These are phyloP conservation scores for Rutidosis leptorrhynchoides DNA, from an alignment of 129 eudicot species.

Conservation along the genomic window DNA sequence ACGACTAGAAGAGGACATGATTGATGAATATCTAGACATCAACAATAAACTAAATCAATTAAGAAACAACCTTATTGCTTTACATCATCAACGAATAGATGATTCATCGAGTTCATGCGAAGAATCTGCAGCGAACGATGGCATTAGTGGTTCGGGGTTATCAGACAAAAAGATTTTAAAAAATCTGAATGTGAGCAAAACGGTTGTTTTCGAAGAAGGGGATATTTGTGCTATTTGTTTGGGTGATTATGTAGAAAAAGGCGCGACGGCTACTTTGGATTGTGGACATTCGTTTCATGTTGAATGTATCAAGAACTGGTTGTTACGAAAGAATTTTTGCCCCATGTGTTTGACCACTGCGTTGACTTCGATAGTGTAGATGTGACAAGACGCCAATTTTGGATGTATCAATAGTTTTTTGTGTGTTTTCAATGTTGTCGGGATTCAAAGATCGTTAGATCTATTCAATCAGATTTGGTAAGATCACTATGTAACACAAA, in stretches of 20 bases:
- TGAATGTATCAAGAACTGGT: neutral
- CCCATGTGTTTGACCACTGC: neutral
- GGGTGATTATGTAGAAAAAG: neutral
- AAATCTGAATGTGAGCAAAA: neutral
- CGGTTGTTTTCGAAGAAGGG: neutral
- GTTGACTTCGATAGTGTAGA: neutral
- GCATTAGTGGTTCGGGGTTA: neutral
- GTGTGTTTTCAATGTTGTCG: no score
- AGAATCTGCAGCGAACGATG: neutral
- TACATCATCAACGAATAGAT: neutral
- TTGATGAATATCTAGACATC: no score
- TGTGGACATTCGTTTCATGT: conserved; percentile 1
- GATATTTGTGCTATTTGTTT: conserved; percentile 1
- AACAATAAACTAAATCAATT: no score
- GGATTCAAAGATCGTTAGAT: no score
- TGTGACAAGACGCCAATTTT: no score
- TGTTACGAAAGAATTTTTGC: neutral
- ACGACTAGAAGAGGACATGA: no score
- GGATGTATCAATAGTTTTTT: no score
- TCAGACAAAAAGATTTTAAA: conserved; percentile 2
- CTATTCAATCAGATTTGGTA: no score
- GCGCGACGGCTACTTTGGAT: neutral
- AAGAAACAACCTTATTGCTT: neutral
- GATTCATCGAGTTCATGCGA: neutral
- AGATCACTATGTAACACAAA: no score